Percentiles rank a stretch among this genome's conserved stretches.
These are phyloP conservation scores for Umbelopsis ramanniana DNA, from an alignment of 192 early-diverging fungal genomes.

Conservation along the genomic window DNA sequence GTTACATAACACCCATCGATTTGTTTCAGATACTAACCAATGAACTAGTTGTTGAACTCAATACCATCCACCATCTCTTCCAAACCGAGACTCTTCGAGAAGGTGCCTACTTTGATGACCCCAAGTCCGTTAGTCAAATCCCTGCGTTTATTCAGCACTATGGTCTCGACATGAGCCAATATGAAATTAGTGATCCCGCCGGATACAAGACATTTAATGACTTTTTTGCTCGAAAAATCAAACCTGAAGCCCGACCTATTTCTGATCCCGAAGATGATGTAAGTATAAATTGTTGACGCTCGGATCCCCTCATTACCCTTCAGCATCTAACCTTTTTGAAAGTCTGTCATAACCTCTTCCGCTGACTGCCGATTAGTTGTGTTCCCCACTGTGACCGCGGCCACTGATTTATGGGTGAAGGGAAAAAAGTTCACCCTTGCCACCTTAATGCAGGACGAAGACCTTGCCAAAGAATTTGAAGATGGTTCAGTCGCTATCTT, in stretches of 20 bases:
- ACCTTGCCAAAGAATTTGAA: constrained; percentile 50
- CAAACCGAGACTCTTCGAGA: constrained; percentile 32
- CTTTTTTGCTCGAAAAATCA: constrained; percentile 77
- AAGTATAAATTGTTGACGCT: neutral
- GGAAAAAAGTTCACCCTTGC: constrained; percentile 66
- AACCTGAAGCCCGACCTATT: constrained; percentile 58
- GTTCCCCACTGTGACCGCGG: constrained; percentile 55
- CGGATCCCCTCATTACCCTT: no score
- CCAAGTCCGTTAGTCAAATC: constrained; percentile 53
- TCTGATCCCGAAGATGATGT: constrained; percentile 40
- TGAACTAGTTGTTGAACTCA: constrained; percentile 23
- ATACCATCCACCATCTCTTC: constrained; percentile 33
- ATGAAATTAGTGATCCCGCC: constrained; percentile 51
- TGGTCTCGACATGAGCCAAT: constrained; percentile 67
- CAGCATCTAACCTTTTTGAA: neutral
- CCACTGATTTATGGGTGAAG: constrained; percentile 75
- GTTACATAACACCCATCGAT: no score
- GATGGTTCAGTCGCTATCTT: constrained; percentile 69
- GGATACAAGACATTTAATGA: constrained; percentile 68
- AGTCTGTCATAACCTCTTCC: constrained; percentile 29
- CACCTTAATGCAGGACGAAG: constrained; percentile 56
- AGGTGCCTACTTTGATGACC: constrained; percentile 33
- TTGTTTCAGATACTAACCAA: neutral
- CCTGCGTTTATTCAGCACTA: constrained; percentile 69
- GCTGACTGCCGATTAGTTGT: constrained; percentile 63